Evolutionary conservation across 1,284 basidiomycete genomes (phyloP), one percentile per base, ranked within the genome.

Genomic region (Fomitopsis palustris): DNA sequence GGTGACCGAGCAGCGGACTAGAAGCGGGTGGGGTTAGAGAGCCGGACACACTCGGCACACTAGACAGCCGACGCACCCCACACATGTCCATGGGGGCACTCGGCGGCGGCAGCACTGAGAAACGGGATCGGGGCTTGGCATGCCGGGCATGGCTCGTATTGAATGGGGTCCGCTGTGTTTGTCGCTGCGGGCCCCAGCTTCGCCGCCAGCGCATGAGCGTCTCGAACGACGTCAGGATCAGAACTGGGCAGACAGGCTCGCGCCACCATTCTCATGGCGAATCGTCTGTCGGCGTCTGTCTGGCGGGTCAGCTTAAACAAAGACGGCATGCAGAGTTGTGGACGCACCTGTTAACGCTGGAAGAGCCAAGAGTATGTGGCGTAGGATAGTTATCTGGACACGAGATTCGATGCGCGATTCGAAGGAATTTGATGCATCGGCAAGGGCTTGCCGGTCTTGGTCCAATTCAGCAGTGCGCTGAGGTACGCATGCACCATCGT

Each of bases 1-100:
- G 49, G 88, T 90, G 57, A 90, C 77, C 16, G 86, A 87, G 68
- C 88, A 90, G 49, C 88, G 82, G 53, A 78, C 87, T 89, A 66
- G 61, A 57, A 56, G 58, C 57, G 33, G n/a, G 57, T 57, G 38
- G 16, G 23, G 54, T 60, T 2, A 62, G 62, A 37, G 31, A 35
- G 49, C 16, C 25, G 9, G 17, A 17, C 29, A 51, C 12, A 51
- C n/a, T 25, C 25, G 17, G 29, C 31, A 14, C 9, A 14, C n/a
- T 31, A 35, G 31, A 54, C 19, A 43, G 25, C 14, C 37, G 19
- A 54, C 45, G 53, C 67, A 89, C 87, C 72, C 88, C 88, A 90
- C 38, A 70, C 71, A 72, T 92, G 89, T 14, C 88, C 88, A 64
- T 85, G 85, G 2, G 78, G 67, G 70, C 89, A 92, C 6, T 76